Conservation (phyloP, 208 protist species). For the Acanthamoeba lenticulata region DNA sequence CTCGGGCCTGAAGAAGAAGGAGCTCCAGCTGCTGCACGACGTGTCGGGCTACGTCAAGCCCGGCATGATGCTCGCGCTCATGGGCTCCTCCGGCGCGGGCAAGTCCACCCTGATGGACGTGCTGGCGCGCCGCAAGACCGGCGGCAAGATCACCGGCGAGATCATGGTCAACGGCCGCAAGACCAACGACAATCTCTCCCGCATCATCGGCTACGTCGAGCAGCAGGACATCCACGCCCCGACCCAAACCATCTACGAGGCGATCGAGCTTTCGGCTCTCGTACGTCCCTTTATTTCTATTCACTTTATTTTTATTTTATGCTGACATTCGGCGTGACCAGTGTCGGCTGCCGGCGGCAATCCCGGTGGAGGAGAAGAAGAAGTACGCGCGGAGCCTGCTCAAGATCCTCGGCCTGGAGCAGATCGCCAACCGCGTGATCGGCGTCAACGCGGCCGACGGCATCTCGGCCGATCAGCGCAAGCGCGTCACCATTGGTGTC, state of each 20-base stretch:
- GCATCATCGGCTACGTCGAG: conserved; percentile 77
- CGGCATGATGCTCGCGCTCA: conserved; percentile 78
- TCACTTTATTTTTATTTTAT: not conserved
- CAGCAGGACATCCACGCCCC: conserved; percentile 75
- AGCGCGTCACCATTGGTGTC: conserved; percentile 78
- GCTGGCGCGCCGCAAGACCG: conserved; percentile 75
- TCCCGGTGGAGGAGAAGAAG: conserved; percentile 31
- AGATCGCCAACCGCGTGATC: not conserved
- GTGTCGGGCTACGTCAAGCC: conserved; percentile 82
- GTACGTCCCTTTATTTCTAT: conserved; percentile 44
- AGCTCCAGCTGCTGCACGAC: conserved; percentile 66
- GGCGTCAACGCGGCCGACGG: conserved; percentile 33
- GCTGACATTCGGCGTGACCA: not conserved
- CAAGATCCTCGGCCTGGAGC: conserved; percentile 30
- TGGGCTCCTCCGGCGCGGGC: conserved; percentile 80
- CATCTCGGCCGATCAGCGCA: conserved; percentile 70
- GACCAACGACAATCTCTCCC: conserved; percentile 61
- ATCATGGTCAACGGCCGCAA: conserved; percentile 75
- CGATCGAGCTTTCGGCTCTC: conserved; percentile 17
- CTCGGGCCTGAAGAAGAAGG: conserved; percentile 58
- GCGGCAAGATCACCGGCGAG: conserved; percentile 74
- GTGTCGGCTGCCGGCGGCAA: conserved; percentile 16
- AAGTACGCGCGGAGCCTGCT: conserved; percentile 18
- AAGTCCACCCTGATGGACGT: conserved; percentile 79
- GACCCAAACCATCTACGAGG: conserved; percentile 75